Conservation (phyloP, 106 monocot species). For the Dendrobium nobile region DNA sequence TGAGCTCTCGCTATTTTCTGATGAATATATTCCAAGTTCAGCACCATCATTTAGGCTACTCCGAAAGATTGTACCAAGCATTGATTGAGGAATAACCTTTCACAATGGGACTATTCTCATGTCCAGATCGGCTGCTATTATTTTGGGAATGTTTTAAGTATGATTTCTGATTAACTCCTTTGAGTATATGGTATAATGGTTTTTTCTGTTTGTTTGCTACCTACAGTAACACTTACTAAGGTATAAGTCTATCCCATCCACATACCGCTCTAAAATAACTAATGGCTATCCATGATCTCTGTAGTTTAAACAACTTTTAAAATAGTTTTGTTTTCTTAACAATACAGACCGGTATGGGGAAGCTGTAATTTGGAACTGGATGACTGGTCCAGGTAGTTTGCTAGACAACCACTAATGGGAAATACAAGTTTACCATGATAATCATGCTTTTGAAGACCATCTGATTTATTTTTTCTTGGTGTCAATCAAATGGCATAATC, state of each 20-base stretch:
- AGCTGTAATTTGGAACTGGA: neutral
- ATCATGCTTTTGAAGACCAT: neutral
- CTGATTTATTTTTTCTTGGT: no score
- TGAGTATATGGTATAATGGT: neutral
- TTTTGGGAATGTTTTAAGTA: neutral
- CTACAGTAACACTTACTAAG: neutral
- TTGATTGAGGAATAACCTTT: constrained; percentile 30
- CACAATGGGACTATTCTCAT: neutral
- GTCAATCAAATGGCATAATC: no score
- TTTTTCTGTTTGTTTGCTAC: neutral
- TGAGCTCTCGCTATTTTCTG: constrained; percentile 38
- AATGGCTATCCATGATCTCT: neutral
- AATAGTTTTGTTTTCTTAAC: neutral
- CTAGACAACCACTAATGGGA: neutral
- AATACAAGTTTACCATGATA: neutral
- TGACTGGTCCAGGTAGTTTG: neutral
- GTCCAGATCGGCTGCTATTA: neutral
- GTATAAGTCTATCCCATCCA: neutral
- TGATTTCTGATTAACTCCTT: neutral
- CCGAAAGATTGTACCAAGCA: constrained; percentile 61
- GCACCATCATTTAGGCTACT: constrained; percentile 36
- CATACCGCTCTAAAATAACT: neutral
- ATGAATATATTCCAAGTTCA: constrained; percentile 15
- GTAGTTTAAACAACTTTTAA: neutral
- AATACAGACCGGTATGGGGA: neutral